Conservation (phyloP, 2,329 filamentous ascomycete species). For the Xylaria polymorpha region DNA sequence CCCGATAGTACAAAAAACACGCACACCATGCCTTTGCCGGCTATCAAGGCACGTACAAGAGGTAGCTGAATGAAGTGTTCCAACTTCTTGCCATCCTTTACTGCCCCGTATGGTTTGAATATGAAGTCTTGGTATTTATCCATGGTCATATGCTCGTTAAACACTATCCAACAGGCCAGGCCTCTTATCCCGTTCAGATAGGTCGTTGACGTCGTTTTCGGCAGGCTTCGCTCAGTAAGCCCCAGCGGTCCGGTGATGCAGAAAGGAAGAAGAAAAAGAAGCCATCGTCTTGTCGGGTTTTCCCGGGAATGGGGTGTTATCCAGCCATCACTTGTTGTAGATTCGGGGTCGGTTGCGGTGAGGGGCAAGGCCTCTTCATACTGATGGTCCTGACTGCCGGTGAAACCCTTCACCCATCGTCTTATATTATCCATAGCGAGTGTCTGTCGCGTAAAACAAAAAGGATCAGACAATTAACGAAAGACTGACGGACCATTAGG, state of each 20-base stretch:
- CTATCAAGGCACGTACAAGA: slow-evolving; percentile 30
- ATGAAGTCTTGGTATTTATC: slow-evolving; percentile 34
- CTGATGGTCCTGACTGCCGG: slow-evolving; percentile 22
- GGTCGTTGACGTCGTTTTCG: slow-evolving; percentile 37
- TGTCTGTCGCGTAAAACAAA: slow-evolving; percentile 15
- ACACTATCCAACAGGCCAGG: slow-evolving; percentile 37
- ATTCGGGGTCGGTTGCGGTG: slow-evolving; percentile 17
- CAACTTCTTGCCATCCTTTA: slow-evolving; percentile 27
- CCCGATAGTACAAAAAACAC: slow-evolving; percentile 37
- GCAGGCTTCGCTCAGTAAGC: slow-evolving; percentile 33
- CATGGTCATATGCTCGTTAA: slow-evolving; percentile 36
- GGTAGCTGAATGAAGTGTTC: slow-evolving; percentile 37
- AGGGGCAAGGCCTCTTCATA: slow-evolving; percentile 34
- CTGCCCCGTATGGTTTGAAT: slow-evolving; percentile 36
- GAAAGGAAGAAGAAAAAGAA: slow-evolving; percentile 35
- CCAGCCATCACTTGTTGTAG: slow-evolving; percentile 26
- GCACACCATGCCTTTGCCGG: slow-evolving; percentile 37
- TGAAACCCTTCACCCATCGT: slow-evolving; percentile 33
- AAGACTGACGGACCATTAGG: slow-evolving; percentile 24
- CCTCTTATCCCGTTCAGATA: slow-evolving; percentile 37
- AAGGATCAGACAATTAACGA: slow-evolving; percentile 27
- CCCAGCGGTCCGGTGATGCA: slow-evolving; percentile 32
- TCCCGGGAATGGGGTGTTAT: slow-evolving; percentile 10
- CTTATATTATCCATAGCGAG: slow-evolving; percentile 31
- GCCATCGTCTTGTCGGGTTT: slow-evolving; percentile 27